Base-by-base conservation (phyloP, 495 filamentous ascomycete species). In the Trichocladium uniseriatum region DNA sequence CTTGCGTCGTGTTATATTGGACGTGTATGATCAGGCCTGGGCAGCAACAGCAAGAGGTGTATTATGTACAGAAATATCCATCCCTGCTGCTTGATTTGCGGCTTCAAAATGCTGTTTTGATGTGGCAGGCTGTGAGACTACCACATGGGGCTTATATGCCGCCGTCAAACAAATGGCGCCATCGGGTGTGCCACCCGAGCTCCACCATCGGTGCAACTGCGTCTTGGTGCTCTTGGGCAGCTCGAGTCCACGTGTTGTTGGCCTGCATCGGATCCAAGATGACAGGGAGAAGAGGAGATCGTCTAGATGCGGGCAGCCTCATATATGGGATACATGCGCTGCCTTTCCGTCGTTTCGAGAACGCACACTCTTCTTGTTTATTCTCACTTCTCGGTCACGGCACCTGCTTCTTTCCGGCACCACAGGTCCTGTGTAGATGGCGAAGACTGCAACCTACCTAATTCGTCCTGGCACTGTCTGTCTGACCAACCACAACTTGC, bases 61-160 rank as follows among this genome's bases (percentile, higher is more conserved):
- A n/a, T n/a, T n/a, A n/a, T n/a, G n/a, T n/a, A n/a, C 24, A 27
- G 4, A 3, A 3, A 27, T 4, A 8, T 27, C 24, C 24, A 3
- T 4, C 24, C 3, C 24, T 27, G 8, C 31, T 32, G 31, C 13
- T 11, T 32, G 13, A 14, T 6, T 32, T 10, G 7, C 27, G 27
- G 3, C 31, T 10, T 32, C 31, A 5, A 14, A 1, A 13, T 11
- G 27, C 15, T 4, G 8, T 24, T n/a, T 40, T 21, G 45, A 50
- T 55, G 52, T 55, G 52, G 52, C 47, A 43, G 9, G 29, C 42
- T 55, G 28, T 45, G 42, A 55, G 49, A 41, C 31, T 20, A 21
- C 47, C 52, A 50, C 47, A 13, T 49, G n/a, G 43, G 43, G 20
- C 20, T 37, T 1, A 9, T 35, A 32, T 32, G 10, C 5, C 9